These are phyloP conservation scores for Penicillium sp. DNA, from an alignment of 2,329 filamentous ascomycete genomes.

Conservation along the genomic window DNA sequence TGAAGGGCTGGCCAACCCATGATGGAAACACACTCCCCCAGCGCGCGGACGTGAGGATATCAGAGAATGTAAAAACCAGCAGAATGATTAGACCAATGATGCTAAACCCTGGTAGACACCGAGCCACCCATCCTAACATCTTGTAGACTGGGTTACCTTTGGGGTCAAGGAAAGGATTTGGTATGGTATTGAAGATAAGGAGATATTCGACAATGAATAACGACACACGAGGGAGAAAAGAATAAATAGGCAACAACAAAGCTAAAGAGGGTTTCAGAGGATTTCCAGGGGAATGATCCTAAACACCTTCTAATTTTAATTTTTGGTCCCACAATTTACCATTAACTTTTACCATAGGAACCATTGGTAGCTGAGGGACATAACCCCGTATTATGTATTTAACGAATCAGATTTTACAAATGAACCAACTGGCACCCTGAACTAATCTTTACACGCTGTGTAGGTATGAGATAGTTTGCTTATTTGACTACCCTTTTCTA, in stretches of 20 bases:
- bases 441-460: not conserved
- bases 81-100: constrained; percentile 25
- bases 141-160: not conserved
- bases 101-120: constrained; percentile 33
- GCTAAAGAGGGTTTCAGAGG: not conserved
- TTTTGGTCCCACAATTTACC: not conserved
- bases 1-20: constrained; percentile 1
- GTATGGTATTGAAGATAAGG: not conserved
- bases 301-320: not conserved
- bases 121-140: constrained; percentile 30
- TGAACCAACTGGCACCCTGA: not conserved
- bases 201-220: not conserved
- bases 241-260: not conserved
- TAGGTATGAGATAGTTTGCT: not conserved
- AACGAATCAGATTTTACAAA: not conserved
- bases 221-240: not conserved
- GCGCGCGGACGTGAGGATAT: constrained; percentile 13
- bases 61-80: constrained; percentile 24
- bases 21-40: constrained; percentile 19
- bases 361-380: not conserved
- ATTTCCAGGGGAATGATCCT: not conserved
- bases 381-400: not conserved
- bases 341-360: not conserved
- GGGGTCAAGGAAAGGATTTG: not conserved
- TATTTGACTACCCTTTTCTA: not conserved